Evolutionary conservation across 805 yeast species (phyloP).

Genomic region (Zygosaccharomyces siamensis): DNA sequence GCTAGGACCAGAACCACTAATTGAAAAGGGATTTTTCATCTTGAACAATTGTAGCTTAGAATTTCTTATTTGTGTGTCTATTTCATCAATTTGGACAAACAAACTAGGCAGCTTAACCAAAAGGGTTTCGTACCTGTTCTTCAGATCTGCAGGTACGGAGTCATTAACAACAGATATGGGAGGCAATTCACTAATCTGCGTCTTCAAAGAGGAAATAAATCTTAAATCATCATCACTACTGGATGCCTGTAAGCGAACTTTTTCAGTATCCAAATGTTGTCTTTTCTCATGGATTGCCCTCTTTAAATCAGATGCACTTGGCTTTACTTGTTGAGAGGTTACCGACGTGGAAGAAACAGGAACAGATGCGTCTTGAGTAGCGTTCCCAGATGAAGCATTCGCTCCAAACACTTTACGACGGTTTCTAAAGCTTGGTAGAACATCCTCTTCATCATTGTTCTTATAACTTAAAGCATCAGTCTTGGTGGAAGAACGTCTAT

Average conservation of each 20-base stretch:
- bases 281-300: conserved; percentile 14
- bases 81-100: conserved; percentile 54
- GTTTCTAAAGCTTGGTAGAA: conserved; percentile 66
- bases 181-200: conserved; percentile 48
- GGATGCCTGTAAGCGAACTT: conserved; percentile 2
- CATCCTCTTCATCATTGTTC: conserved; percentile 70
- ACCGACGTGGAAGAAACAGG: not conserved
- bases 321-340: conserved; percentile 9
- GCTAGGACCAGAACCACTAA: conserved; percentile 80
- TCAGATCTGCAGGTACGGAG: conserved; percentile 42
- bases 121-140: conserved; percentile 53
- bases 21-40: conserved; percentile 61
- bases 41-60: conserved; percentile 64
- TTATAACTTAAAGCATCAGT: conserved; percentile 50
- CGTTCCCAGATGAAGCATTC: not conserved
- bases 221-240: conserved; percentile 37
- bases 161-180: conserved; percentile 26
- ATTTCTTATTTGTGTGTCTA: conserved; percentile 63
- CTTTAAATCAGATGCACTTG: conserved; percentile 33
- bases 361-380: not conserved
- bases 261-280: conserved; percentile 8
- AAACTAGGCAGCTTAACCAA: conserved; percentile 70
- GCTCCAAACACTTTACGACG: conserved; percentile 39
- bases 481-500: conserved; percentile 19
- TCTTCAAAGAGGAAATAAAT: conserved; percentile 62